These are phyloP conservation scores for Aureobasidium sp. DNA, from an alignment of 2,329 filamentous ascomycete species.

Conservation along the genomic window DNA sequence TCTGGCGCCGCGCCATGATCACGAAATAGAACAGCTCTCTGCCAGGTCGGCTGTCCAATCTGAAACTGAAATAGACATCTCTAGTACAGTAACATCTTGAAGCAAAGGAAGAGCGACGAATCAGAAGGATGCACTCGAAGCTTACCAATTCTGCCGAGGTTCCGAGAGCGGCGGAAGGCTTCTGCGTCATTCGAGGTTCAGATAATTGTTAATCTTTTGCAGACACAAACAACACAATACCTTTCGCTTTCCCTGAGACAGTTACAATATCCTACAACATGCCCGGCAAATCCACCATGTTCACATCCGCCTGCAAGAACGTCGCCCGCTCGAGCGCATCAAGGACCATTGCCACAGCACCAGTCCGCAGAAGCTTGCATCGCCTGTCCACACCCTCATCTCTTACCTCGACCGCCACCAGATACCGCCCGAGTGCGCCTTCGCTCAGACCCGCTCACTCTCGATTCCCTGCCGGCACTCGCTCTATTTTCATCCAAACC, in stretches of 20 bases:
- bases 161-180: neutral
- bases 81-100: too few relatives aligned
- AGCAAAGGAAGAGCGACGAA: neutral
- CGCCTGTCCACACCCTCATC: conserved; percentile 8
- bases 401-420: conserved; percentile 10
- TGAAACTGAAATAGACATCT: neutral
- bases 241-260: neutral
- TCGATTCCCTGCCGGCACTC: conserved; percentile 24
- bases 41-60: neutral
- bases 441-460: neutral
- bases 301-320: conserved; percentile 3
- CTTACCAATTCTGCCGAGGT: conserved; percentile 11
- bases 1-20: too few relatives aligned
- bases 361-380: conserved; percentile 1
- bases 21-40: neutral
- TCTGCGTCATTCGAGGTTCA: conserved; percentile 6
- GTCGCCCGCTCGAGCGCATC: neutral
- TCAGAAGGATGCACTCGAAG: neutral
- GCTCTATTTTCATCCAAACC: conserved; percentile 96
- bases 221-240: neutral
- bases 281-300: conserved; percentile 4
- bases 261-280: neutral
- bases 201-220: conserved; percentile 5
- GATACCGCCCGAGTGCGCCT: conserved; percentile 4
- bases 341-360: conserved; percentile 10